phyloP scores from a whole-genome alignment of 2,329 filamentous ascomycete species.

The Penicillium hordei region DNA sequence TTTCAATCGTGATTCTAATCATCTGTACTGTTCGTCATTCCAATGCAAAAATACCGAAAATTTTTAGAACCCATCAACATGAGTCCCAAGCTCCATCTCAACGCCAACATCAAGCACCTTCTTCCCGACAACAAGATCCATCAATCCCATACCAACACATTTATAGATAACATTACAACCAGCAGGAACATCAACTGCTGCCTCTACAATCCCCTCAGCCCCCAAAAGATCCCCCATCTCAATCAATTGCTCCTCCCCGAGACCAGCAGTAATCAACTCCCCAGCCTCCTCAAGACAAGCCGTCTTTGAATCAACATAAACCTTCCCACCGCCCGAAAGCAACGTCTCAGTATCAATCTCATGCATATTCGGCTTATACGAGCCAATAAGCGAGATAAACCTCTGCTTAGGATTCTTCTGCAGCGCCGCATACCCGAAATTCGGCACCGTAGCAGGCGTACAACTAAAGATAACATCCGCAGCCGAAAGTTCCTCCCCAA shows the following conservation, averaged over 20 bases:
- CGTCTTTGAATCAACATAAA: slow-evolving; percentile 63
- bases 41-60: background rate
- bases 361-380: slow-evolving; percentile 56
- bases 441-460: slow-evolving; percentile 47
- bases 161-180: slow-evolving; percentile 50
- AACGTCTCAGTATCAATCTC: slow-evolving; percentile 50
- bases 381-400: slow-evolving; percentile 55
- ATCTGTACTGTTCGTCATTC: no score
- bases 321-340: slow-evolving; percentile 59
- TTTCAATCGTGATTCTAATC: background rate
- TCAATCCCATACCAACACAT: slow-evolving; percentile 53
- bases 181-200: slow-evolving; percentile 27
- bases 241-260: slow-evolving; percentile 39
- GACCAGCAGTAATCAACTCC: slow-evolving; percentile 45
- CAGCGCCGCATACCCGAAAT: slow-evolving; percentile 45
- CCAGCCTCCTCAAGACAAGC: slow-evolving; percentile 50
- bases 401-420: slow-evolving; percentile 36
- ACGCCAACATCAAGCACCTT: slow-evolving; percentile 41
- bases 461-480: slow-evolving; percentile 53
- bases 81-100: slow-evolving; percentile 34
- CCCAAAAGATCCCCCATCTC: slow-evolving; percentile 46
- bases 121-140: slow-evolving; percentile 50
- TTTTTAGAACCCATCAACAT: slow-evolving; percentile 39
- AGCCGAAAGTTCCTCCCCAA: slow-evolving; percentile 31
- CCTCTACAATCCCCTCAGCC: slow-evolving; percentile 7